phyloP scores from a whole-genome alignment of 805 yeast genomes.

The Candida koratica region DNA sequence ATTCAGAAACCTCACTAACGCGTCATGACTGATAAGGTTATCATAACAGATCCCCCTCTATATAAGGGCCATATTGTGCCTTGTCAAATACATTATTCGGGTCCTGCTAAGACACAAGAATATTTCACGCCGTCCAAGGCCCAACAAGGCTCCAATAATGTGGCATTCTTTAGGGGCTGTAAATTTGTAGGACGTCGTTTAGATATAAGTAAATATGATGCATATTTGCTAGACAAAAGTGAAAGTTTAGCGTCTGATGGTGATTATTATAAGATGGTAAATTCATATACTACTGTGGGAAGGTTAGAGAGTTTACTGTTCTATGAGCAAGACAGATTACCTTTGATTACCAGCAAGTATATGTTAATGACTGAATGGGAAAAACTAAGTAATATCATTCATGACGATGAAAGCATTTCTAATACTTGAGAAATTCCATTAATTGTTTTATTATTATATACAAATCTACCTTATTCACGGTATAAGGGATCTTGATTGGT shows the following conservation, averaged over 20 bases:
- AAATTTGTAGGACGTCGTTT: constrained; percentile 26
- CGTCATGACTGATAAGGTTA: constrained; percentile 9
- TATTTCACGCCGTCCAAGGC: constrained; percentile 30
- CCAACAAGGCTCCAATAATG: constrained; percentile 15
- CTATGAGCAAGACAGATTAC: constrained; percentile 31
- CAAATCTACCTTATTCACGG: no score
- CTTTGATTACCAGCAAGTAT: constrained; percentile 23
- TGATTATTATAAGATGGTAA: constrained; percentile 18
- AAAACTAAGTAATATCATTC: constrained; percentile 16
- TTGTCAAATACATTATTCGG: constrained; percentile 25
- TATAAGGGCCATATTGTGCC: constrained; percentile 25
- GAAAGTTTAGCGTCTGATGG: constrained; percentile 20
- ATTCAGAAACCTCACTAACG: constrained; percentile 1
- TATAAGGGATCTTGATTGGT: no score
- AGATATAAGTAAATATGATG: constrained; percentile 18
- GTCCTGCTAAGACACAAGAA: constrained; percentile 30
- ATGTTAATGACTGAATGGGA: constrained; percentile 27
- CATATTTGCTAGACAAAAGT: constrained; percentile 25
- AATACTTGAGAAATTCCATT: neutral
- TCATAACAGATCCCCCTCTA: constrained; percentile 13
- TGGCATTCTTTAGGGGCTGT: constrained; percentile 35
- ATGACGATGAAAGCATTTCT: neutral
- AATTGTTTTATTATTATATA: constrained; percentile 3
- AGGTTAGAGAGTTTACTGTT: constrained; percentile 20
- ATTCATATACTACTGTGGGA: constrained; percentile 22